Base-by-base conservation (phyloP, 2,329 filamentous ascomycete species). In the Claviceps capensis region DNA sequence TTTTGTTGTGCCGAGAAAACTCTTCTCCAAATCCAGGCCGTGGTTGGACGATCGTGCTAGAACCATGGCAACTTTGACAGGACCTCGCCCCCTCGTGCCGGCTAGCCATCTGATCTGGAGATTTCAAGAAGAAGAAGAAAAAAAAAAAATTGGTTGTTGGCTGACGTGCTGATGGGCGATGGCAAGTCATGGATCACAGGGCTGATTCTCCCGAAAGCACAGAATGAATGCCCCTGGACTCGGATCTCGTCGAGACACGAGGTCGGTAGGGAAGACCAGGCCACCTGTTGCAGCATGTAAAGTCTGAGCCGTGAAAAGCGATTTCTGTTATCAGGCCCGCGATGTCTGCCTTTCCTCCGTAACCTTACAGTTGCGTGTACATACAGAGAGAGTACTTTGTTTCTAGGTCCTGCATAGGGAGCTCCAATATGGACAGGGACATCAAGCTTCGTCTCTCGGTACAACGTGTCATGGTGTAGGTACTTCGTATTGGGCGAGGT, bases 121-220 rank as follows among this genome's bases (percentile, higher is more conserved):
- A 11, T 34, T 11, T 34, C 23, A n/a, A 22, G 38, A n/a, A 17
- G 2, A 19, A 19, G 19, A 19, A 48, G 19, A 16, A 4, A 13
- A 17, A 13, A 22, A 23, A n/a, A 17, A 22, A 37, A 34, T 37
- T 30, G 45, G 22, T 37, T 14, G 38, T 19, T 42, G n/a, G 40
- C 9, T 42, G 40, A 14, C 37, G 14, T 40, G 38, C 44, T 36
- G 16, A 46, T 26, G 44, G 26, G 9, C 38, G 37, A 19, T 11
- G 19, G 8, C 47, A n/a, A 43, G 17, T 37, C 26, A 44, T 13
- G 40, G 41, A 46, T 46, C 52, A 48, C 48, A 53, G 41, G 53
- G 51, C 49, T 55, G 51, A 53, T 53, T 55, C 41, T 53, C 47
- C 48, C 47, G 47, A 40, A 49, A 45, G 53, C 34, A 34, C 30